Conservation (phyloP, 345 rosid species). For the Odontarrhena argentea region DNA sequence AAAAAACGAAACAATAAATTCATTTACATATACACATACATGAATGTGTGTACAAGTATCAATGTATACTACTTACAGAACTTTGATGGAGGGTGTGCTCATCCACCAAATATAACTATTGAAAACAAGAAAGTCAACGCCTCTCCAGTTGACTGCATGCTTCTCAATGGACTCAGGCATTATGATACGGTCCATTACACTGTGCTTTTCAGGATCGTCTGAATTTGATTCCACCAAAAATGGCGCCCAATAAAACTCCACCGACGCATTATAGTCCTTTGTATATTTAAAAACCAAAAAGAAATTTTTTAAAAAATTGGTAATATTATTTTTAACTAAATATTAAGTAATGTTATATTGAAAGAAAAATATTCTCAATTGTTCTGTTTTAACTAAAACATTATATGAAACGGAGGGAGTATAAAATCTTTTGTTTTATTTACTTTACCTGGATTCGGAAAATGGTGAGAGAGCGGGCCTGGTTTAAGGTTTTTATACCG, state of each 20-base stretch:
- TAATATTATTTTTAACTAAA: no score
- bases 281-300: not conserved
- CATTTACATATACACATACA: not conserved
- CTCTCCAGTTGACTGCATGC: conserved; percentile 84
- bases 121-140: conserved; percentile 81
- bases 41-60: not conserved
- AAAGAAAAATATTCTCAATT: no score
- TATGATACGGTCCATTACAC: conserved; percentile 70
- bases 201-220: conserved; percentile 76
- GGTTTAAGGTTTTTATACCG: conserved; percentile 68
- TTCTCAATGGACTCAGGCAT: conserved; percentile 82
- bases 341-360: no score
- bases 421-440: not conserved
- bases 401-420: no score
- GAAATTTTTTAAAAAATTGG: no score
- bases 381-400: no score
- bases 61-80: conserved; percentile 57
- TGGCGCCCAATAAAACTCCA: conserved; percentile 98
- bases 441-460: conserved; percentile 70
- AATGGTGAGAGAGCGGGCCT: conserved; percentile 59
- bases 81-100: conserved; percentile 79
- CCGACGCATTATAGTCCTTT: conserved; percentile 87
- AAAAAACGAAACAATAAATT: no score
- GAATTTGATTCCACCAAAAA: conserved; percentile 93
- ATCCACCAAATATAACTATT: conserved; percentile 99